Base-by-base conservation (phyloP, 352 stramenopile species). In the Pythium guiyangense region DNA sequence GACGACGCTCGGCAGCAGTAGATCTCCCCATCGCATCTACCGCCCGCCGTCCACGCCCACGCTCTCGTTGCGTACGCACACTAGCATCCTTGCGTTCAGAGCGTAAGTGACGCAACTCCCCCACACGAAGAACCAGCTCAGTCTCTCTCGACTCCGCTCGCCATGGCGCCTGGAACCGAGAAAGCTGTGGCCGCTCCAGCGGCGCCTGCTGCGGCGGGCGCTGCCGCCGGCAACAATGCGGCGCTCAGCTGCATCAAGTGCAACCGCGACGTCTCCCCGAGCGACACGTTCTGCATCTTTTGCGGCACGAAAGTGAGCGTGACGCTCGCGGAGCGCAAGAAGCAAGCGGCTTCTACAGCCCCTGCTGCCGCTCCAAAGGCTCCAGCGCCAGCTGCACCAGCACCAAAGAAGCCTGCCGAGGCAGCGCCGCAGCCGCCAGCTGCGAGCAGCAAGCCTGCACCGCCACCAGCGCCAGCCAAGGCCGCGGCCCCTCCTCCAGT, bases 211-310 rank as follows among this genome's bases (percentile, higher is more conserved):
- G 29, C 73, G 10, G 49, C 55, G 2, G 10, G 52, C 22, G 51
- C 64, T 37, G 54, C 65, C 45, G 67, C 55, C 56, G 64, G 50
- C 57, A 76, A 63, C 66, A 81, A 86, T 71, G 73, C 69, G 49
- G 65, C 63, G 10, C 70, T 88, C 52, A 73, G 43, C 50, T 94
- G 84, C 60, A 74, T 89, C 66, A 92, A 91, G 57, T 94, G 84
- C 57, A 71, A 73, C 53, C 77, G 78, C 52, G 76, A 88, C 45
- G 80, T 94, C 60, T 74, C 82, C 46, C 69, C 84, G 53, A 53
- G 76, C 27, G 84, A 94, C 71, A 70, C 82, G 44, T 92, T 94
- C 68, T 94, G 84, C 66, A 94, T 94, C 68, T 94, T 88, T 69
- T 94, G 84, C 57, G 84, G 84, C 60, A 94, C 82, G 54, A 92